Evolutionary conservation across 2,329 filamentous ascomycete genomes (phyloP).

Genomic region (Meredithiella fracta): DNA sequence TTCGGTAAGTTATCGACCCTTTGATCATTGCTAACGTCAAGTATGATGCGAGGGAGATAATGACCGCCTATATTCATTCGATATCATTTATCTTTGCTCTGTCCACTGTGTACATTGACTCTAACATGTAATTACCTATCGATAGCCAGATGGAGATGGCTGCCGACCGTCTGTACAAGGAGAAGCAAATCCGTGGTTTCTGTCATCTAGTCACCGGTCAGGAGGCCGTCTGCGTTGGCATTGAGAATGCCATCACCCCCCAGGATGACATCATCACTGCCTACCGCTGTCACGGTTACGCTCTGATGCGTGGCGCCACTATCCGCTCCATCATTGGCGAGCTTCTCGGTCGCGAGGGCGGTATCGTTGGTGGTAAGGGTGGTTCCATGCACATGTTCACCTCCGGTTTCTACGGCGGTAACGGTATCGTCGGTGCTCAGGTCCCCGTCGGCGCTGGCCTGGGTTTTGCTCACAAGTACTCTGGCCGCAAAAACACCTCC

Average conservation of each 20-base stretch:
- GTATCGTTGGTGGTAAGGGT: slow-evolving; percentile 97
- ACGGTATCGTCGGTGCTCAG: slow-evolving; percentile 97
- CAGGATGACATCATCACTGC: slow-evolving; percentile 91
- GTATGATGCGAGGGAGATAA: no score
- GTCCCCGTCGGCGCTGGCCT: slow-evolving; percentile 93
- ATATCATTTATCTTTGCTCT: neutral
- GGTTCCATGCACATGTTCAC: slow-evolving; percentile 99
- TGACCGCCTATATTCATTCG: no score
- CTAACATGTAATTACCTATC: neutral
- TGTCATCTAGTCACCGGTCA: slow-evolving; percentile 96
- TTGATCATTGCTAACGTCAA: no score
- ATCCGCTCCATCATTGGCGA: slow-evolving; percentile 92
- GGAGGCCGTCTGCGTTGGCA: slow-evolving; percentile 92
- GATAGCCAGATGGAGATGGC: slow-evolving; percentile 97
- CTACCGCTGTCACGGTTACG: slow-evolving; percentile 98
- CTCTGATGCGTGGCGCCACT: slow-evolving; percentile 82
- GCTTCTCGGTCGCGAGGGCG: slow-evolving; percentile 82
- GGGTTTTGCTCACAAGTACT: slow-evolving; percentile 94
- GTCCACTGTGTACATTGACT: neutral
- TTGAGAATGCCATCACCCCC: slow-evolving; percentile 87
- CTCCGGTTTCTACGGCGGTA: slow-evolving; percentile 94
- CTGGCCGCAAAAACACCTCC: slow-evolving; percentile 66
- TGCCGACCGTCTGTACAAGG: slow-evolving; percentile 96
- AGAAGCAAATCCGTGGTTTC: slow-evolving; percentile 99
- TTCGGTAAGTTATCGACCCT: slow-evolving; percentile 44